Evolutionary conservation across 2,329 filamentous ascomycete species (phyloP).

Genomic region (Passalora sequoiae): DNA sequence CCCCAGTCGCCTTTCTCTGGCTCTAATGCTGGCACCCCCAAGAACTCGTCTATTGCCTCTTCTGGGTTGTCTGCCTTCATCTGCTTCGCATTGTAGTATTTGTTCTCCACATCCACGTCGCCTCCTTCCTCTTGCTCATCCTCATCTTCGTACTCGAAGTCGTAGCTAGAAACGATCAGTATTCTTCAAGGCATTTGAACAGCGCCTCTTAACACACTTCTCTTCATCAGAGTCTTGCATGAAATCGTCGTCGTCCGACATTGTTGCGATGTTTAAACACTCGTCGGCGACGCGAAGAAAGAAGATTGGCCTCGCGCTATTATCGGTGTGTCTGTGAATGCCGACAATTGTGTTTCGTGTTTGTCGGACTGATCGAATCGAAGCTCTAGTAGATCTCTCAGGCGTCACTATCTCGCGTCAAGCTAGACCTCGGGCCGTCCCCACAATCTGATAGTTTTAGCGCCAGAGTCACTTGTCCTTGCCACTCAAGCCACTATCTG

Average conservation of each 20-base stretch:
- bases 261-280: constrained; percentile 46
- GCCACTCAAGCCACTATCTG: neutral
- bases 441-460: too few relatives aligned
- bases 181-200: too few relatives aligned
- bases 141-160: constrained; percentile 96
- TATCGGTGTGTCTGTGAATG: too few relatives aligned
- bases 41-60: constrained; percentile 84
- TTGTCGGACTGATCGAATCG: too few relatives aligned
- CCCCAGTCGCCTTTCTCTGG: constrained; percentile 96
- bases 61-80: constrained; percentile 82
- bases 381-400: too few relatives aligned
- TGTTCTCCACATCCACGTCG: constrained; percentile 96
- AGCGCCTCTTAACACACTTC: constrained; percentile 60
- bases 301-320: constrained; percentile 7
- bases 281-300: too few relatives aligned
- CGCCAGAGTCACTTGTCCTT: too few relatives aligned
- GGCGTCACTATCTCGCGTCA: too few relatives aligned
- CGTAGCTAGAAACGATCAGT: constrained; percentile 62
- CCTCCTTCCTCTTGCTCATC: constrained; percentile 82
- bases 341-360: too few relatives aligned
- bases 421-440: too few relatives aligned
- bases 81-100: constrained; percentile 99
- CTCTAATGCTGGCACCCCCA: constrained; percentile 80
- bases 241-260: constrained; percentile 85
- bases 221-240: constrained; percentile 90